Conservation (phyloP, 2,329 filamentous ascomycete genomes). For the Sarocladium strictum region DNA sequence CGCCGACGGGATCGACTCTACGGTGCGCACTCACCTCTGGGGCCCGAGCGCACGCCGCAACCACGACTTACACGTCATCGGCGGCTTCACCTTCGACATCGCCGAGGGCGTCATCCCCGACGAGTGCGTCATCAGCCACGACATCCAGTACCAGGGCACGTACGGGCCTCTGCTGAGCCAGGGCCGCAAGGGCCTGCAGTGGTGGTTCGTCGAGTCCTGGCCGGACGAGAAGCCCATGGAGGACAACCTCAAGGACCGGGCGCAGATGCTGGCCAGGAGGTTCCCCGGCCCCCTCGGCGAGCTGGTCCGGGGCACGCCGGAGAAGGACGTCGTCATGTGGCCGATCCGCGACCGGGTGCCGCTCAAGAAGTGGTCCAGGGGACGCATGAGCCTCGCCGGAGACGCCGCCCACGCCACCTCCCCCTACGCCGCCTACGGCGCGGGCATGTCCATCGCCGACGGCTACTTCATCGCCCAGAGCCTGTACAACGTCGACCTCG, state of each 20-base stretch:
- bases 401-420: slow-evolving; percentile 16
- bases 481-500: slow-evolving; percentile 10
- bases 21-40: not conserved
- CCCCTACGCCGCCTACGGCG: slow-evolving; percentile 16
- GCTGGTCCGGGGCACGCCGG: not conserved
- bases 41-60: not conserved
- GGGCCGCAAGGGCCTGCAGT: not conserved
- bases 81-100: slow-evolving; percentile 5
- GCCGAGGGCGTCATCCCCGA: not conserved
- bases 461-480: slow-evolving; percentile 12
- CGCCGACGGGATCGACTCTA: not conserved
- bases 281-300: not conserved
- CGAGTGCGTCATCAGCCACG: not conserved
- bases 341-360: slow-evolving; percentile 14
- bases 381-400: slow-evolving; percentile 13
- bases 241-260: not conserved
- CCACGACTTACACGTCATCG: not conserved
- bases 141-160: not conserved
- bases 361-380: slow-evolving; percentile 14
- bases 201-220: slow-evolving; percentile 3
- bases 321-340: not conserved
- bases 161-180: not conserved
- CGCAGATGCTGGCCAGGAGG: not conserved
- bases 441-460: slow-evolving; percentile 14
- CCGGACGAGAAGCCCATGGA: not conserved